Percentiles rank a stretch among this genome's conserved stretches.
Evolutionary conservation across 2,329 filamentous ascomycete genomes (phyloP).

Genomic region (Parastagonospora nodorum): DNA sequence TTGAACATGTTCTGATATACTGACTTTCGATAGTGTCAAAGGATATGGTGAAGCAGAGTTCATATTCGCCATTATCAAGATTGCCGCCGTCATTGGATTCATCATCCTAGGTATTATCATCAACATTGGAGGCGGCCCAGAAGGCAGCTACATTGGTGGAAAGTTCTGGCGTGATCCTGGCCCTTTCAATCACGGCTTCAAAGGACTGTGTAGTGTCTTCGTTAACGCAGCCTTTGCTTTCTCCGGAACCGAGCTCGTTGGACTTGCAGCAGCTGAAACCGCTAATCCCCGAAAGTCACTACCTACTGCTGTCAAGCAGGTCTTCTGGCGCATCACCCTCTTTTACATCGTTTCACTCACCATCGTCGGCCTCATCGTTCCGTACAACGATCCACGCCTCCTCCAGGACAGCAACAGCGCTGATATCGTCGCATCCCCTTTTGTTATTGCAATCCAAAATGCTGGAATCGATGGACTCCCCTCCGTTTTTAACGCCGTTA

Average conservation of each 20-base stretch:
- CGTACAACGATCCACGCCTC: slow-evolving; percentile 69
- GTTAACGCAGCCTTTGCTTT: slow-evolving; percentile 78
- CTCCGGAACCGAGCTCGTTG: slow-evolving; percentile 76
- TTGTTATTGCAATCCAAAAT: slow-evolving; percentile 88
- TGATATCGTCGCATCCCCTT: slow-evolving; percentile 80
- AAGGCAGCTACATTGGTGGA: slow-evolving; percentile 76
- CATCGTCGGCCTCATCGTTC: slow-evolving; percentile 81
- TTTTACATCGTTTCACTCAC: slow-evolving; percentile 87
- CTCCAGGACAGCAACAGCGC: slow-evolving; percentile 62
- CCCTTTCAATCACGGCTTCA: slow-evolving; percentile 84
- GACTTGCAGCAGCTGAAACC: slow-evolving; percentile 78
- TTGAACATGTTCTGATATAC: slow-evolving; percentile 52
- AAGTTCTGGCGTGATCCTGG: slow-evolving; percentile 78
- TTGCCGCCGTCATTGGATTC: slow-evolving; percentile 84
- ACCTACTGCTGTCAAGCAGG: slow-evolving; percentile 89
- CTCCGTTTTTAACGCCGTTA: slow-evolving; percentile 93
- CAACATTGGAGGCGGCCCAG: slow-evolving; percentile 71
- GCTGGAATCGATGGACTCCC: slow-evolving; percentile 81
- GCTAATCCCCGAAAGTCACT: slow-evolving; percentile 81
- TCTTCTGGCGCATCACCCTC: slow-evolving; percentile 77
- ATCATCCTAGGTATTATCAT: slow-evolving; percentile 87
- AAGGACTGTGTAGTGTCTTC: slow-evolving; percentile 78
- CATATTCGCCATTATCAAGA: slow-evolving; percentile 82
- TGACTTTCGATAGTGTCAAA: slow-evolving; percentile 65
- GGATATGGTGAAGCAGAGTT: slow-evolving; percentile 92